Base-by-base conservation (phyloP, 176 grass and related monocot species). In the Cenchrus fungigraminus region DNA sequence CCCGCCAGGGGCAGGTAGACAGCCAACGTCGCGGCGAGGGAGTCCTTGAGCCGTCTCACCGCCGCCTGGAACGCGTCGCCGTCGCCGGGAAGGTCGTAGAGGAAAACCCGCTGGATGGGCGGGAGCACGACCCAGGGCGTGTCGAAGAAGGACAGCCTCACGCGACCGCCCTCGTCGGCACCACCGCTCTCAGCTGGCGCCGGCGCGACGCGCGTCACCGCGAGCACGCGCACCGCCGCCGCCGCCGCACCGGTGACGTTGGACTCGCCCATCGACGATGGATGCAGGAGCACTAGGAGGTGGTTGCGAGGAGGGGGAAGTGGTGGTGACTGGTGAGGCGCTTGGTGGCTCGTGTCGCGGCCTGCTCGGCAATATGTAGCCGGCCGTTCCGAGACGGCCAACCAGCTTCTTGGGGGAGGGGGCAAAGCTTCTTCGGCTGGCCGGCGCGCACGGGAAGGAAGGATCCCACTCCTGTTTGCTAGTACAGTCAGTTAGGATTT, bases 71-170 rank as follows among this genome's bases (percentile, higher is more conserved):
- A 84, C 49, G 8, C 58, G 4, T 0, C 40, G 5, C 0, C 74
- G 1, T 4, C 59, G 3, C 4, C 7, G 20, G 28, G n/a, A 0
- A 74, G 60, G 9, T 74, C 61, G 82, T 83, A 90, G 0, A 90
- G 66, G 74, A 90, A 86, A 20, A 86, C 47, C 3, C 84, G 79
- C 67, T 83, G 86, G 73, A 88, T 85, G 9, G 86, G 78, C 55
- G 85, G 82, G 0, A 88, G 82, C 28, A 84, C 78, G 42, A 87
- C n/a, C 86, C 82, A 88, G 3, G 77, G 76, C 8, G 73, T 1
- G 83, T 92, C 86, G 52, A 92, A 88, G 65, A 85, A 51, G 50
- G 78, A 88, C 17, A 90, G 88, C 73, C 44, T 67, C 12, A 89
- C 69, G 9, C 15, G 69, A 5, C 2, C 37, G 1, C 6, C 45